Conservation (phyloP, 202 grass and related monocot species). For the Carex sylvatica region DNA sequence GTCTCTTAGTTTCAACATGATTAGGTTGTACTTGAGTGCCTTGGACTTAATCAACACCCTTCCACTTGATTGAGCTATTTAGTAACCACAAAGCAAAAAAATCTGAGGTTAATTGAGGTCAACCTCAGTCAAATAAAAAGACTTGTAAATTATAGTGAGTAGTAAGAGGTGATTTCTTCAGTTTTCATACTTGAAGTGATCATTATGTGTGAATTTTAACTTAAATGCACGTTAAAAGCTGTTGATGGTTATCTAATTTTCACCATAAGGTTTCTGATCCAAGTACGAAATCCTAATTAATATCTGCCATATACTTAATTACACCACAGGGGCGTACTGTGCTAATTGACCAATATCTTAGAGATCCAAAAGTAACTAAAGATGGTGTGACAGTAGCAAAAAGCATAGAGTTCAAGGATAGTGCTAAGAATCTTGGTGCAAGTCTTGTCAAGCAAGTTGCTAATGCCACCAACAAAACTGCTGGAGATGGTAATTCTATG, state of each 20-base stretch:
- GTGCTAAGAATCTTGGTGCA: constrained; percentile 77
- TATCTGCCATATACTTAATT: not conserved
- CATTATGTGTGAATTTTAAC: not conserved
- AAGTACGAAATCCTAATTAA: not conserved
- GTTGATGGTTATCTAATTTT: not conserved
- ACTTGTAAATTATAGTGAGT: not conserved
- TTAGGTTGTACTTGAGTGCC: not conserved
- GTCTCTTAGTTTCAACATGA: not conserved
- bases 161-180: not conserved
- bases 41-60: not conserved
- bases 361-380: constrained; percentile 76
- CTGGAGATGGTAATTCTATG: constrained; percentile 70
- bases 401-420: constrained; percentile 83
- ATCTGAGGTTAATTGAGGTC: not conserved
- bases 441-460: constrained; percentile 93
- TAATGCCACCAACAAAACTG: constrained; percentile 72
- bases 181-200: not conserved
- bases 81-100: not conserved
- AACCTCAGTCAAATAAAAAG: not conserved
- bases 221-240: not conserved
- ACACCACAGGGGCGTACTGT: constrained; percentile 67
- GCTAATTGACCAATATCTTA: constrained; percentile 59
- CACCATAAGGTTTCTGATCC: not conserved
- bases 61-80: not conserved
- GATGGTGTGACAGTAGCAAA: constrained; percentile 93